Evolutionary conservation across 495 filamentous ascomycete genomes (phyloP), one percentile per base, ranked within the genome.

Genomic region (Achaetomiella virescens): DNA sequence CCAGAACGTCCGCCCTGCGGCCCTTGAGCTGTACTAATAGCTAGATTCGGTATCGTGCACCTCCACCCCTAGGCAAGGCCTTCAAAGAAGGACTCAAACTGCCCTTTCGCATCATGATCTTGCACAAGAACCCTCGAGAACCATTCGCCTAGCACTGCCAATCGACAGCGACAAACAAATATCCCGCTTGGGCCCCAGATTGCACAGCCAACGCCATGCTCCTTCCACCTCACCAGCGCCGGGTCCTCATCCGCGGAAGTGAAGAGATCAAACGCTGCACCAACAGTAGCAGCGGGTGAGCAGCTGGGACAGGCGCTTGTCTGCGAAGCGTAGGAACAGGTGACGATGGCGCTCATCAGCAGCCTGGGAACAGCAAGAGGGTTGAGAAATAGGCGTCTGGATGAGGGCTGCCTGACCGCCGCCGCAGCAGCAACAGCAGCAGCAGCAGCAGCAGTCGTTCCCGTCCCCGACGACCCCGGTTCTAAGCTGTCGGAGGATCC

Each of bases 301-400:
- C 69, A 72, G 10, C 40, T 33, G 1, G 52, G 48, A 53, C 69
- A 72, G n/a, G 56, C 31, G 5, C 47, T 44, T 9, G 54, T 58
- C 20, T 61, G 42, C 11, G 56, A 60, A 6, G 65, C 60, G 52
- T 65, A 72, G 9, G 62, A 64, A 55, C 65, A 68, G 9, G 61
- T 48, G 5, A 66, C 52, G 18, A 72, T 59, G 17, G 69, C 69
- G 50, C 65, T 62, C 67, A 65, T 70, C 27, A 70, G 44, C 5
- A 70, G 48, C 21, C 62, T 61, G 1, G 66, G 57, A 10, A 61
- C 48, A 1, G 64, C 56, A 3, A 70, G 55, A 0, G 69, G 67
- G 59, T 70, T 70, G 22, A 70, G 55, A n/a, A 27, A 33, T 5
- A 64, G 52, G 40, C 61, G 54, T 31, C 21, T 6, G 38, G 38